Evolutionary conservation across 78 protist species (phyloP).

Genomic region (Tieghemostelium lacteum): DNA sequence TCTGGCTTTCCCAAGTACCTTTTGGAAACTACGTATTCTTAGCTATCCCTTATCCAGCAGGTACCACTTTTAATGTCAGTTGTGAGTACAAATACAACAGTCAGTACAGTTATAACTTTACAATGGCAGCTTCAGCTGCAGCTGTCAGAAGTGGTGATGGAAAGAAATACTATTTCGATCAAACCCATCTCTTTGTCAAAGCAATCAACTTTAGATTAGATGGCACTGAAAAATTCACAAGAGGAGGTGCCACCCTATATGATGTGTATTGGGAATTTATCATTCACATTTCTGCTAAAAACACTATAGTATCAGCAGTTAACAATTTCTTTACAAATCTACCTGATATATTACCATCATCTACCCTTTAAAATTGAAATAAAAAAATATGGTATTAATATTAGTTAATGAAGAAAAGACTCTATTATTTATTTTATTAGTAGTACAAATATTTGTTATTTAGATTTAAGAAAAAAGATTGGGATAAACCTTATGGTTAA

Average conservation of each 20-base stretch:
- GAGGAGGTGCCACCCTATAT: constrained; percentile 27
- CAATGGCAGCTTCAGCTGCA: neutral
- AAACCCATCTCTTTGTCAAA: constrained; percentile 28
- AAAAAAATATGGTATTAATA: neutral
- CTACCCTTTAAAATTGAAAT: neutral
- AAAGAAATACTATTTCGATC: constrained; percentile 37
- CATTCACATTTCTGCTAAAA: constrained; percentile 10
- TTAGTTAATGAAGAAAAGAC: too few relatives aligned
- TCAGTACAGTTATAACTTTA: neutral
- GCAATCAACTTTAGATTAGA: neutral
- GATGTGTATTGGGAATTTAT: constrained; percentile 24
- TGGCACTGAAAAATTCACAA: neutral
- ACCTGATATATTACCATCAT: constrained; percentile 20
- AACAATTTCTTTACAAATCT: neutral
- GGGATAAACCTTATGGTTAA: too few relatives aligned
- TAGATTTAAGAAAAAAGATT: neutral
- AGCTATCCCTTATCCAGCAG: neutral
- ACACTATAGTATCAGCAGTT: neutral
- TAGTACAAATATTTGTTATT: neutral
- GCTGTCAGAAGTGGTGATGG: constrained; percentile 63
- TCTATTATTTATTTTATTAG: too few relatives aligned
- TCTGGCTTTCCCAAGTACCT: constrained; percentile 18
- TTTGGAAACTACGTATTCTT: constrained; percentile 27
- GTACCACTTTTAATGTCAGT: constrained; percentile 16
- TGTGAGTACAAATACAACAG: constrained; percentile 4